Base-by-base conservation (phyloP, 345 rosid species). In the Triadica sebifera region DNA sequence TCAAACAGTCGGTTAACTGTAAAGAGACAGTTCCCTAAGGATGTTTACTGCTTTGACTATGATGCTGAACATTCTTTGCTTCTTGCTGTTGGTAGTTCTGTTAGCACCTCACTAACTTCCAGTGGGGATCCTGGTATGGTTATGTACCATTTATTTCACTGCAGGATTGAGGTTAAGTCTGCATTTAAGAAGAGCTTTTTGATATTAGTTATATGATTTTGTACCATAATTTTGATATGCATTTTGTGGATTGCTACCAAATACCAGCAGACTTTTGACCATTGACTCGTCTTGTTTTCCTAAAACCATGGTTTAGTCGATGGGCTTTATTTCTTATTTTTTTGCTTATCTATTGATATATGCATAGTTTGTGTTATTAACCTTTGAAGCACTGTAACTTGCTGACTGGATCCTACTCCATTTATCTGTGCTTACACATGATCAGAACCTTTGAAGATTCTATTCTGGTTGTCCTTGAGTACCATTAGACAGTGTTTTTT, bases 31-130 rank as follows among this genome's bases (percentile, higher is more conserved):
- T 89, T 89, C 83, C 96, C 94, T 46, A 81, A 70, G 74, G 82
- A 87, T 74, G 86, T 86, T 82, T 83, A 86, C 81, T 95, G 98
- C 86, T 82, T 84, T 65, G 93, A 89, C 83, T 91, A 89, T 88
- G 80, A 78, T 80, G 89, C 86, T 11, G 82, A 86, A 60, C 83
- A 77, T 76, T 88, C 86, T 80, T 83, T 89, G 82, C 88, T 93
- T 70, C 81, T 84, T 70, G 74, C 82, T 79, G 86, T 92, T 82
- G 86, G 93, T 74, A 73, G 83, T 82, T 73, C 87, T 82, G 79
- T 58, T 47, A 70, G 82, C 77, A 73, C 64, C 77, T 79, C 91
- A 56, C 67, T 82, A 43, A 53, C 79, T 8, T 75, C 84, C 60
- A 51, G 39, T 72, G 85, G 75, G 65, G 86, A 78, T 83, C 73